phyloP scores from a whole-genome alignment of 495 filamentous ascomycete genomes.

The Hypoxylon cercidicola region DNA sequence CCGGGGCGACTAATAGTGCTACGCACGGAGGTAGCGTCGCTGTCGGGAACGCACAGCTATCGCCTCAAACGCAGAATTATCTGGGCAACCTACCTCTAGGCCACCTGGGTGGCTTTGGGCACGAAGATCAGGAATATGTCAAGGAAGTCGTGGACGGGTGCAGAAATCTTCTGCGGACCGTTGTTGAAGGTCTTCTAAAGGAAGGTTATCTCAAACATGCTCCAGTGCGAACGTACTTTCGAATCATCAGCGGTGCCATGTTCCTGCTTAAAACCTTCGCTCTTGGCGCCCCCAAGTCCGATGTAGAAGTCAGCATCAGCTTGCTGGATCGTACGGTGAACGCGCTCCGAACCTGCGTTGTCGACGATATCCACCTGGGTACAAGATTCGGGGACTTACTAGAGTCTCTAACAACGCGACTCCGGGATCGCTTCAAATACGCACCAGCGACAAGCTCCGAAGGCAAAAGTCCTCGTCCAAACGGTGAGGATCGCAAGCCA shows the following conservation, averaged over 20 bases:
- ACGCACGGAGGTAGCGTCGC: conserved; percentile 37
- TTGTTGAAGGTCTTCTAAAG: conserved; percentile 84
- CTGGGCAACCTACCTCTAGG: conserved; percentile 65
- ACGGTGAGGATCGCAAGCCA: conserved; percentile 41
- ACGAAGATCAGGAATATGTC: conserved; percentile 79
- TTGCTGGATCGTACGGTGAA: conserved; percentile 83
- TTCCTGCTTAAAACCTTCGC: conserved; percentile 95
- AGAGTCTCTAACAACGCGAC: conserved; percentile 77
- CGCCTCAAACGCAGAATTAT: conserved; percentile 67
- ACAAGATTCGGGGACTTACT: conserved; percentile 93
- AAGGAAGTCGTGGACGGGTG: conserved; percentile 88
- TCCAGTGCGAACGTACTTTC: conserved; percentile 92
- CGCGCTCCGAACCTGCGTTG: conserved; percentile 83
- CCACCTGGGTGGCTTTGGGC: conserved; percentile 64
- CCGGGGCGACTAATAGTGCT: conserved; percentile 56
- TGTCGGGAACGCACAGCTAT: conserved; percentile 58
- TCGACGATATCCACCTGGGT: conserved; percentile 96
- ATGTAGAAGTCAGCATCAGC: conserved; percentile 81
- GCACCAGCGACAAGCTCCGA: conserved; percentile 55
- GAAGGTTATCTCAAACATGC: conserved; percentile 89
- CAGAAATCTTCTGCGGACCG: conserved; percentile 81
- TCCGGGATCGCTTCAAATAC: conserved; percentile 78
- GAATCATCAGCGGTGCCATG: conserved; percentile 93
- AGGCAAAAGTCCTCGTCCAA: conserved; percentile 50
- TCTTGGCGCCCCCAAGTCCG: conserved; percentile 87